A percentile compares a stretch with the other conserved stretches of the same genome.
phyloP scores from a whole-genome alignment of 2,329 filamentous ascomycete species.

The Aschersonia sp. region DNA sequence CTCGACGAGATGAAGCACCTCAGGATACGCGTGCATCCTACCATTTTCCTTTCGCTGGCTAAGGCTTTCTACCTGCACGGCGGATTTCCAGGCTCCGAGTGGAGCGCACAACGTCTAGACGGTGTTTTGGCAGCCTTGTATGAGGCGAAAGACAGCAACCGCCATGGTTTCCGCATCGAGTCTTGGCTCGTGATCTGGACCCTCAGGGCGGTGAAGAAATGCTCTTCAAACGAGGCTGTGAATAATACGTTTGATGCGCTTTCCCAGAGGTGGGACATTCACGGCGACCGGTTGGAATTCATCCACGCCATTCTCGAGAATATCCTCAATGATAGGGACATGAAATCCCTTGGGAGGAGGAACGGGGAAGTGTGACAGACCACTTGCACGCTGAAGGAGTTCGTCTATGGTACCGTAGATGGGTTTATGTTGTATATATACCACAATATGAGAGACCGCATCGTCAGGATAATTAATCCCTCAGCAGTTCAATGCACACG shows the following conservation, averaged over 20 bases:
- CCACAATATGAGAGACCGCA: too few relatives aligned
- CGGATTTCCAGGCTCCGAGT: conserved; percentile 45
- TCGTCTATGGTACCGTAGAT: not conserved
- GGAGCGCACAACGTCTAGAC: conserved; percentile 57
- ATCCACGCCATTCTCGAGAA: conserved; percentile 30
- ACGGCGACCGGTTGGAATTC: conserved; percentile 24
- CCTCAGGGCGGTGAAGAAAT: conserved; percentile 49
- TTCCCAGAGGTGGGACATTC: conserved; percentile 30
- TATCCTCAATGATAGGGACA: conserved; percentile 20
- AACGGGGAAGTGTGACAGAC: not conserved
- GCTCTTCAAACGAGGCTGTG: conserved; percentile 34
- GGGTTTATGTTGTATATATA: not conserved
- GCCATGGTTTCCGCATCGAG: conserved; percentile 34
- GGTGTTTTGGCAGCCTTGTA: conserved; percentile 53
- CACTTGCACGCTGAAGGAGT: not conserved
- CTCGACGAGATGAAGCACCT: conserved; percentile 68
- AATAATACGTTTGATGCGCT: conserved; percentile 38
- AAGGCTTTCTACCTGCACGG: conserved; percentile 70
- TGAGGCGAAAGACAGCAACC: conserved; percentile 31
- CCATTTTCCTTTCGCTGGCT: conserved; percentile 69
- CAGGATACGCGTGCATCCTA: conserved; percentile 53
- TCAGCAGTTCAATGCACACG: too few relatives aligned
- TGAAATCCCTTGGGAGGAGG: conserved; percentile 12
- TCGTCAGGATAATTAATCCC: too few relatives aligned
- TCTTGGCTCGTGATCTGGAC: conserved; percentile 47